phyloP scores from a whole-genome alignment of 495 filamentous ascomycete species.

The Pseudoneurospora amorphoporcata region DNA sequence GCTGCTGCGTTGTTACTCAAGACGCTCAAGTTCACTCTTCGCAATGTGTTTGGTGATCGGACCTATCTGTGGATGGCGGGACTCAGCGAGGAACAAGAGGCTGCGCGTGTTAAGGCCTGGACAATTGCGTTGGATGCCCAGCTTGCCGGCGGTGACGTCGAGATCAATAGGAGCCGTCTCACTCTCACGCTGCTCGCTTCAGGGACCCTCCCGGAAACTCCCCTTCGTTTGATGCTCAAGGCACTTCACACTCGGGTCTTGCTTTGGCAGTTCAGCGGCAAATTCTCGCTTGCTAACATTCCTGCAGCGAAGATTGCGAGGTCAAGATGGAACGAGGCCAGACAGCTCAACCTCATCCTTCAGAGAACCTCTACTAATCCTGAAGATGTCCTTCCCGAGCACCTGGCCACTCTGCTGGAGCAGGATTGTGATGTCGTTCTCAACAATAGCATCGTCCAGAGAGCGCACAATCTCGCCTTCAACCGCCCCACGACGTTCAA shows the following conservation, averaged over 20 bases:
- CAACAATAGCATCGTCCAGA: constrained; percentile 63
- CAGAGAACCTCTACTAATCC: constrained; percentile 19
- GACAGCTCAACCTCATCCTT: constrained; percentile 49
- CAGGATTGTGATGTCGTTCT: constrained; percentile 74
- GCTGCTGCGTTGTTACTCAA: constrained; percentile 70
- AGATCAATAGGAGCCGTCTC: constrained; percentile 79
- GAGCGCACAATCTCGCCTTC: constrained; percentile 87
- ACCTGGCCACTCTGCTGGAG: constrained; percentile 63
- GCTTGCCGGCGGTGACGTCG: constrained; percentile 82
- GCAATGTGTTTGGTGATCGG: constrained; percentile 65
- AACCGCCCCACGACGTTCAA: constrained; percentile 64
- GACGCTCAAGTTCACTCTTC: constrained; percentile 67
- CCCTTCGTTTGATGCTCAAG: constrained; percentile 80
- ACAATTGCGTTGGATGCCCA: constrained; percentile 90
- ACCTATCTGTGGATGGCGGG: constrained; percentile 70
- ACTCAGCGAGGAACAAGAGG: constrained; percentile 75
- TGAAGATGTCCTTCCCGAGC: constrained; percentile 59
- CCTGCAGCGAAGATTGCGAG: constrained; percentile 53
- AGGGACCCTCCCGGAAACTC: constrained; percentile 75
- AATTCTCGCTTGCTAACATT: constrained; percentile 31
- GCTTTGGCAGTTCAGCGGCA: constrained; percentile 57
- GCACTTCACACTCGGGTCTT: constrained; percentile 84
- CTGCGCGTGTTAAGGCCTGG: constrained; percentile 84
- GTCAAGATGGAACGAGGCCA: constrained; percentile 72
- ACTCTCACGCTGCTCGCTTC: constrained; percentile 82